Evolutionary conservation across 768 basidiomycete genomes (phyloP).

Genomic region (Cystoderma amianthinum): DNA sequence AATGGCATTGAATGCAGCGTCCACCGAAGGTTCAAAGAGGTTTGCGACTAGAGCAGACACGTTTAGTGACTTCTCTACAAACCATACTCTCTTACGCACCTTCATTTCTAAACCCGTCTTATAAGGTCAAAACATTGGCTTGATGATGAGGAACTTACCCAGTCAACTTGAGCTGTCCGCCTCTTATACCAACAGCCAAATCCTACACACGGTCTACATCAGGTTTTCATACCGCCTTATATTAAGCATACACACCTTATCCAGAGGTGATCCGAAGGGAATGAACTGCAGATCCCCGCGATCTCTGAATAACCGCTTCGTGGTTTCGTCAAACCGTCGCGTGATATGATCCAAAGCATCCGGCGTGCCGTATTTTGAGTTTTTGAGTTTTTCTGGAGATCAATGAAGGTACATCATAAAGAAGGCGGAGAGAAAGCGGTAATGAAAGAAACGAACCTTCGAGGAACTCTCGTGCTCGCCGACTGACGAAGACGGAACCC

Average conservation of each 20-base stretch:
- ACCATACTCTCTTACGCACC: too few species aligned
- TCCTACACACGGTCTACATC: conserved; percentile 25
- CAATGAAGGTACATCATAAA: neutral
- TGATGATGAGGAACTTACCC: conserved; percentile 37
- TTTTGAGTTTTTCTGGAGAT: conserved; percentile 60
- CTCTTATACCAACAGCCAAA: conserved; percentile 56
- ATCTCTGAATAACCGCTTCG: conserved; percentile 72
- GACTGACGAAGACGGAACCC: conserved; percentile 77
- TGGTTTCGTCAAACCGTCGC: conserved; percentile 76
- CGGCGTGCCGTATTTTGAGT: conserved; percentile 64
- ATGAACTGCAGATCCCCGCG: conserved; percentile 64
- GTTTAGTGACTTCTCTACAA: too few species aligned
- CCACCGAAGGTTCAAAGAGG: conserved; percentile 74
- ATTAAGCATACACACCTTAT: conserved; percentile 32
- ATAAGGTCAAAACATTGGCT: conserved; percentile 2
- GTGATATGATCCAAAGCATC: conserved; percentile 77
- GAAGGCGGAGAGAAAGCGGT: neutral
- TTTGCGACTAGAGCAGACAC: conserved; percentile 46
- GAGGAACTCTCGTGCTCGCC: conserved; percentile 65
- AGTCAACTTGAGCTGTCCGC: conserved; percentile 63
- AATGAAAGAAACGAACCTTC: conserved; percentile 56
- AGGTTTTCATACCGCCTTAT: neutral
- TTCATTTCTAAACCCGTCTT: conserved; percentile 20
- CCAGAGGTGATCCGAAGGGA: conserved; percentile 70
- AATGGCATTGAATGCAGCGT: conserved; percentile 64